Percentiles rank a stretch among this genome's conserved stretches.
Conservation (phyloP, 805 yeast genomes). For the Teunomyces cretensis region DNA sequence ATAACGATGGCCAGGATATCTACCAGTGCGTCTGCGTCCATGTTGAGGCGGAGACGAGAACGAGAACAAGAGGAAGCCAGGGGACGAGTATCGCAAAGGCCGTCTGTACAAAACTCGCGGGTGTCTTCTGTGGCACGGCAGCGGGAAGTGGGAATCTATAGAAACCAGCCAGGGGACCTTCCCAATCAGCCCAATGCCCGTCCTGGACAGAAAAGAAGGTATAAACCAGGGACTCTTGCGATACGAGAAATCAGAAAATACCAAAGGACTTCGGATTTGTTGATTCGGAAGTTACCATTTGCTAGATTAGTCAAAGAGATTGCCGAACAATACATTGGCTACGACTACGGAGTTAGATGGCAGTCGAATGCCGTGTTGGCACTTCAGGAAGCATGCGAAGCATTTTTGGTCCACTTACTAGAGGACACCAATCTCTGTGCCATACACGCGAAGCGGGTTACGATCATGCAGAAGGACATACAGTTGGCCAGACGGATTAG, state of each 20-base stretch:
- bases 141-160: constrained; percentile 35
- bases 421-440: constrained; percentile 81
- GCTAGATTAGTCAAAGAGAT: constrained; percentile 75
- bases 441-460: constrained; percentile 77
- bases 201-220: constrained; percentile 37
- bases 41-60: neutral
- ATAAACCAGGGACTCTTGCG: constrained; percentile 66
- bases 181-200: constrained; percentile 13
- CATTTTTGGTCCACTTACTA: constrained; percentile 66
- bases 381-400: constrained; percentile 79
- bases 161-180: constrained; percentile 59
- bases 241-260: constrained; percentile 65
- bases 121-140: neutral
- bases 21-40: neutral
- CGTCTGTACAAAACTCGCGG: constrained; percentile 2
- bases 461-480: constrained; percentile 81
- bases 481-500: constrained; percentile 77
- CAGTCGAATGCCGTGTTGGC: constrained; percentile 77
- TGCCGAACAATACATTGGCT: constrained; percentile 57
- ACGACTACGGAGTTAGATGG: constrained; percentile 66
- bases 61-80: neutral
- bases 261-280: constrained; percentile 65
- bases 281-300: constrained; percentile 72
- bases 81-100: constrained; percentile 1
- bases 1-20: constrained; percentile 4